These are phyloP conservation scores for Cladosporium sp. DNA, from an alignment of 2,329 filamentous ascomycete genomes.

Conservation along the genomic window DNA sequence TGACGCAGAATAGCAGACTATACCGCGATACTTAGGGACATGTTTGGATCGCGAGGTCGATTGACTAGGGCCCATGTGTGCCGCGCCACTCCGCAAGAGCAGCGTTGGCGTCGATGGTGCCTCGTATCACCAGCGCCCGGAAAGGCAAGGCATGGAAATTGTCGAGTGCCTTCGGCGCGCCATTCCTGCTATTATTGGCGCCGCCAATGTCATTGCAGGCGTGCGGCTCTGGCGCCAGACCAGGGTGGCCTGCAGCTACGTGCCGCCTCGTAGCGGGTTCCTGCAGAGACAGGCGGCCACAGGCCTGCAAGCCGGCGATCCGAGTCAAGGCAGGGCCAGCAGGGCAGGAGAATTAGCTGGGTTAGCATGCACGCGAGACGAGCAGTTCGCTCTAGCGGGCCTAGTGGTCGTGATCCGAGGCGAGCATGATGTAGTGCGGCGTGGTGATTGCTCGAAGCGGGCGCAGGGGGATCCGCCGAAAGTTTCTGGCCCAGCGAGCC, in stretches of 20 bases:
- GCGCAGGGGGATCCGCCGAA: not conserved
- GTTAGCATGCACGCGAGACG: not conserved
- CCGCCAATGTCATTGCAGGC: conserved; percentile 4
- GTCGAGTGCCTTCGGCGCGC: conserved; percentile 6
- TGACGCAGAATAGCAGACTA: not conserved
- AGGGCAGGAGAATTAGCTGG: not conserved
- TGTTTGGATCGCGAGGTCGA: not conserved
- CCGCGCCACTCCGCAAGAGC: conserved; percentile 1
- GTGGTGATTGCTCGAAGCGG: not conserved
- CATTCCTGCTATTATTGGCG: conserved; percentile 2
- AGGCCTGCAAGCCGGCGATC: no score
- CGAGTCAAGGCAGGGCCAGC: not conserved
- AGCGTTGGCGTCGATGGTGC: conserved; percentile 6
- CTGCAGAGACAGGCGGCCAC: conserved; percentile 9
- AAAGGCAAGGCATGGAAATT: not conserved
- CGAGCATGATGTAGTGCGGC: not conserved
- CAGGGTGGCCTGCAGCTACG: not conserved
- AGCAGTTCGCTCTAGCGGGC: not conserved
- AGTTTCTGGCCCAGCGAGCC: not conserved
- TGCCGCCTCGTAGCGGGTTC: conserved; percentile 6
- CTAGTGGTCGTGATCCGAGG: not conserved
- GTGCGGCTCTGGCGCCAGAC: not conserved
- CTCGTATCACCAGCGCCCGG: conserved; percentile 12
- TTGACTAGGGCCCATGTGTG: not conserved
- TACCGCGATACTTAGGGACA: conserved; percentile 2